A percentile compares a stretch with the other conserved stretches of the same genome.
These are phyloP conservation scores for Lithocarpus polystachyus DNA, from an alignment of 306 rosid genomes.

Conservation along the genomic window DNA sequence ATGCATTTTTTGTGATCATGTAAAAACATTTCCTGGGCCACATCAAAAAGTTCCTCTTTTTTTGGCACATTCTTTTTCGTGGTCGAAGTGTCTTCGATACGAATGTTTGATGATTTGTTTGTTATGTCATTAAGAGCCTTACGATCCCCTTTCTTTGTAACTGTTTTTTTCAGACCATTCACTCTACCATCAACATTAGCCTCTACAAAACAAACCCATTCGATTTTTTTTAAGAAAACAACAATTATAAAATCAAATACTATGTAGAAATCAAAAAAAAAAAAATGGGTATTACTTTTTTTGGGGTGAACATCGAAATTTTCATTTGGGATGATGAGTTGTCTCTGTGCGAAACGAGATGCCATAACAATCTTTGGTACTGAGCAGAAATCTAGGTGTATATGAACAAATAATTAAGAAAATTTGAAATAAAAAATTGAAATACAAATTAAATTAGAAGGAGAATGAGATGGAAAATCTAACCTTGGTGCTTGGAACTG, in stretches of 20 bases:
- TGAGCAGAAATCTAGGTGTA: not conserved
- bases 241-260: too few relatives aligned
- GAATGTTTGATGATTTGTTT: slow-evolving; percentile 33
- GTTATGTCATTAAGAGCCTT: slow-evolving; percentile 57
- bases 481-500: not conserved
- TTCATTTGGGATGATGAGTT: slow-evolving; percentile 42
- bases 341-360: slow-evolving; percentile 23
- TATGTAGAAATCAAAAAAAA: too few relatives aligned
- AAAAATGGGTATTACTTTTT: slow-evolving; percentile 12
- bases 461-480: not conserved
- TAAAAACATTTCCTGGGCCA: slow-evolving; percentile 50
- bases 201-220: slow-evolving; percentile 28
- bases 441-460: not conserved
- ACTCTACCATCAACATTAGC: slow-evolving; percentile 20
- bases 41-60: slow-evolving; percentile 39
- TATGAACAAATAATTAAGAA: not conserved
- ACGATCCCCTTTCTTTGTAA: slow-evolving; percentile 45
- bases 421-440: not conserved
- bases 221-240: not conserved
- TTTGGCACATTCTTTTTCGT: slow-evolving; percentile 28
- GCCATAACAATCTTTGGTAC: slow-evolving; percentile 30
- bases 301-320: slow-evolving; percentile 36
- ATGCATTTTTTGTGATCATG: slow-evolving; percentile 58
- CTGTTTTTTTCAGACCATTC: slow-evolving; percentile 24
- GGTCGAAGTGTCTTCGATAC: slow-evolving; percentile 19